Conservation (phyloP, 2,329 filamentous ascomycete species). For the Tolypocladium guangdongense region DNA sequence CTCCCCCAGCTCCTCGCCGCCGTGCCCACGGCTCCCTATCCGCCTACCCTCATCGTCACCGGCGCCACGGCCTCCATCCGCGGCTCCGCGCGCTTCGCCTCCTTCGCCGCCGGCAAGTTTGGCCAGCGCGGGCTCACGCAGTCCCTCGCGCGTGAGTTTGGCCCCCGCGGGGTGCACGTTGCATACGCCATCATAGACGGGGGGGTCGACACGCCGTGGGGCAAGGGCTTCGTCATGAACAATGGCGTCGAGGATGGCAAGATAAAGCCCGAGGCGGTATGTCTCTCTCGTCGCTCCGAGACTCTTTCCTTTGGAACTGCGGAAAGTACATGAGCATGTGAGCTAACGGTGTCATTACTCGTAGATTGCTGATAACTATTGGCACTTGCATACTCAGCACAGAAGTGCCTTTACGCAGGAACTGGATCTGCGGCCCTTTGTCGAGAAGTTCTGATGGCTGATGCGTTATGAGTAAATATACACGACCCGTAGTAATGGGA, state of each 20-base stretch:
- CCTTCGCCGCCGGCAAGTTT: slow-evolving; percentile 73
- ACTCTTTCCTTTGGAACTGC: neutral
- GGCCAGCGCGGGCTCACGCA: slow-evolving; percentile 64
- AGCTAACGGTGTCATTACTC: neutral
- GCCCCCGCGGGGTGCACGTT: slow-evolving; percentile 73
- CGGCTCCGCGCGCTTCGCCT: slow-evolving; percentile 56
- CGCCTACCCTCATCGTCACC: slow-evolving; percentile 75
- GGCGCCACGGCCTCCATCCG: slow-evolving; percentile 74
- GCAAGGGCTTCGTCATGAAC: slow-evolving; percentile 40
- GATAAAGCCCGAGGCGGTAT: slow-evolving; percentile 62
- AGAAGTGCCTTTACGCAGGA: slow-evolving; percentile 72
- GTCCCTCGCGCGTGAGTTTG: slow-evolving; percentile 72
- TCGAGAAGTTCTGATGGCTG: slow-evolving; percentile 64
- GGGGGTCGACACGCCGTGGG: slow-evolving; percentile 69
- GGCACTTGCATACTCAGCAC: slow-evolving; percentile 73
- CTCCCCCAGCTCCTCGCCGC: slow-evolving; percentile 61
- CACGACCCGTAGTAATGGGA: neutral
- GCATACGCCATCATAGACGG: slow-evolving; percentile 77
- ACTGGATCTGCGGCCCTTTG: slow-evolving; percentile 66
- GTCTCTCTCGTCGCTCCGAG: slow-evolving; percentile 19
- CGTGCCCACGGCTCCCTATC: slow-evolving; percentile 41
- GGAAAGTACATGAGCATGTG: neutral
- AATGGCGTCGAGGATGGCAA: slow-evolving; percentile 44
- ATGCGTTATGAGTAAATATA: neutral
- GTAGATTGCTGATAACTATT: slow-evolving; percentile 79